These are phyloP conservation scores for Anisodus acutangulus DNA, from an alignment of 257 asterid genomes.

Conservation along the genomic window DNA sequence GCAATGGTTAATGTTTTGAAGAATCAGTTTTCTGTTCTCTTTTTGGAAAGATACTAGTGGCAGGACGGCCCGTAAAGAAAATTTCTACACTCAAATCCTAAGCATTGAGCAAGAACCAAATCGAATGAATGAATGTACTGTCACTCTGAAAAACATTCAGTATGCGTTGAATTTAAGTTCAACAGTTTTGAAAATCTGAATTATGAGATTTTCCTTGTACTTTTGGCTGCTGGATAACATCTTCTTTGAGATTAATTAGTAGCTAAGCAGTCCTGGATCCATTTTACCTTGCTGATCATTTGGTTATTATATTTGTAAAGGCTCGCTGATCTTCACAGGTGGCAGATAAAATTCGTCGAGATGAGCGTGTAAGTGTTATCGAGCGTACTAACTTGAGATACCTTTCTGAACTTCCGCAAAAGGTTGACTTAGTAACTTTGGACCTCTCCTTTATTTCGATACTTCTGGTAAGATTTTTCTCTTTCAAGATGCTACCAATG, in stretches of 20 bases:
- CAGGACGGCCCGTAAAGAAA: background rate
- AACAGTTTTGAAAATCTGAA: background rate
- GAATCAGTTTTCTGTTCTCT: slow-evolving; percentile 1
- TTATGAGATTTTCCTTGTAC: slow-evolving; percentile 4
- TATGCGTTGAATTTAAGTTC: slow-evolving; percentile 14
- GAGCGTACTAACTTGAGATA: slow-evolving; percentile 94
- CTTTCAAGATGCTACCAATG: slow-evolving; percentile 4
- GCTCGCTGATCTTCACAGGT: slow-evolving; percentile 54
- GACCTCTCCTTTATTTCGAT: slow-evolving; percentile 96
- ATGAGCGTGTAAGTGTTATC: slow-evolving; percentile 72
- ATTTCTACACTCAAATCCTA: background rate
- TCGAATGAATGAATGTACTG: background rate
- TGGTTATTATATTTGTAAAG: slow-evolving; percentile 33
- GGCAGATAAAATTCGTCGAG: slow-evolving; percentile 87
- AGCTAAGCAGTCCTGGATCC: background rate
- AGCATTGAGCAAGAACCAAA: slow-evolving; percentile 3
- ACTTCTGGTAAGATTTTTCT: slow-evolving; percentile 62
- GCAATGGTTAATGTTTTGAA: background rate
- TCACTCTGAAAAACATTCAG: background rate
- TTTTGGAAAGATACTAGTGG: slow-evolving; percentile 5
- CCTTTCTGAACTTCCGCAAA: slow-evolving; percentile 84
- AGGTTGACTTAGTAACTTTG: slow-evolving; percentile 90
- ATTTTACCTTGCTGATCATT: background rate
- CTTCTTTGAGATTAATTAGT: background rate
- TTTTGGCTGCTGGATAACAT: background rate